A percentile compares a stretch with the other conserved stretches of the same genome.
phyloP scores from a whole-genome alignment of 1,284 basidiomycete species.

The Flammula alnicola region DNA sequence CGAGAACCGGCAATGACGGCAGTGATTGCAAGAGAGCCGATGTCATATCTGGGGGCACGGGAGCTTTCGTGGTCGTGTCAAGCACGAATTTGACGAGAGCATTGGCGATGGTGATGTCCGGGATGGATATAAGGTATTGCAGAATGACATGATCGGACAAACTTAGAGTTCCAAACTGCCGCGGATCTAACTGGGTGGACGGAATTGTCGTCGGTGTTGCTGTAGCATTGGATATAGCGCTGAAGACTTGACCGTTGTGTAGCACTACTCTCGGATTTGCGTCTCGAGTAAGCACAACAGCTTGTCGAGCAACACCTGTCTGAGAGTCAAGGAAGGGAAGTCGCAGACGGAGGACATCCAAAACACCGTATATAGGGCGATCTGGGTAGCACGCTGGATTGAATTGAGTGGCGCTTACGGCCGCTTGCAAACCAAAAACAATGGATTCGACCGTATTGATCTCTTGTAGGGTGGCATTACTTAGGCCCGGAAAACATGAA shows the following conservation, averaged over 20 bases:
- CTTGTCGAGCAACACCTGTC: conserved; percentile 50
- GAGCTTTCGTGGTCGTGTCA: conserved; percentile 31
- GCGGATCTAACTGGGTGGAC: conserved; percentile 47
- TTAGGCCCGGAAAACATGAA: conserved; percentile 60
- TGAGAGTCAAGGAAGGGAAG: conserved; percentile 56
- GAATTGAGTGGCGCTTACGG: conserved; percentile 40
- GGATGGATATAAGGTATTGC: conserved; percentile 58
- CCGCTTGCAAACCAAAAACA: conserved; percentile 52
- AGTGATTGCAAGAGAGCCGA: conserved; percentile 46
- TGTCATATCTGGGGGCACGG: conserved; percentile 47
- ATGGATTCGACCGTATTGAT: conserved; percentile 52
- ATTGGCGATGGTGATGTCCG: conserved; percentile 48
- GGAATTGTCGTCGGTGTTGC: conserved; percentile 30
- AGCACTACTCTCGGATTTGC: conserved; percentile 52
- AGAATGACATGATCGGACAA: conserved; percentile 62
- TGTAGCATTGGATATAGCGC: conserved; percentile 33
- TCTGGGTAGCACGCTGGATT: conserved; percentile 55
- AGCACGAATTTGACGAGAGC: conserved; percentile 56
- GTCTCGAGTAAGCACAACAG: conserved; percentile 48
- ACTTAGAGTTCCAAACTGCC: conserved; percentile 56
- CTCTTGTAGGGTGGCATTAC: conserved; percentile 39
- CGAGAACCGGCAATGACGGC: conserved; percentile 53
- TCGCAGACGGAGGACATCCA: conserved; percentile 59
- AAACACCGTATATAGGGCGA: conserved; percentile 64
- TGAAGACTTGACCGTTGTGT: conserved; percentile 53